Evolutionary conservation across 2,329 filamentous ascomycete genomes (phyloP), one percentile per base, ranked within the genome.

Genomic region (Sclerotinia borealis): DNA sequence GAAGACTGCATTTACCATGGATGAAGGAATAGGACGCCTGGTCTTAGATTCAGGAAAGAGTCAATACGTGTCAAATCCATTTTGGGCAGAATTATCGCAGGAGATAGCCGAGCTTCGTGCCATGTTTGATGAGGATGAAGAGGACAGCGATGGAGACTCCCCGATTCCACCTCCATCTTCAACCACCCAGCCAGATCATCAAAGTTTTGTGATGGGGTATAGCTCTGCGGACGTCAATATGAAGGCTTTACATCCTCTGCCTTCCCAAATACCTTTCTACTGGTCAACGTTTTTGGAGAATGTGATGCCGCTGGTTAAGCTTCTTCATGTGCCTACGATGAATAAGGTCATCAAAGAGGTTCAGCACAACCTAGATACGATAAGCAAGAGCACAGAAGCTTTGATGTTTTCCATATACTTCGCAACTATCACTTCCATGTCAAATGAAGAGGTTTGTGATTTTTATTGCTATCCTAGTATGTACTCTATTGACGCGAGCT

Each of bases 221-320:
- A 86, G 83, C 65, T 91, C 89, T 1, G 81, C 83, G n/a, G 85
- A 84, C 67, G 85, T 91, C 31, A 84, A 92, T 68, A 77, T 92
- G 67, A 76, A 81, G 22, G 78, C 80, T 48, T 77, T 89, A 17
- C 89, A 91, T 69, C 89, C 89, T 1, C 71, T 85, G 0, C 82
- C 86, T 0, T 84, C 85, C 1, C 86, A 88, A 66, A 86, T 89
- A 55, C 81, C 80, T 0, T 83, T 84, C 55, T 84, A 91, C 62
- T 92, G 89, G 89, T 81, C 85, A 56, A 80, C 86, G 13, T 92
- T 85, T 74, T 83, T 87, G 66, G 86, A 91, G 67, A 91, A 90
- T 59, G 88, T 92, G 10, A 88, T 92, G 69, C 87, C 89, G 0
- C 75, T 92, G 11, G 79, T 89, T 69, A 92, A 91, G 72, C 79